Evolutionary conservation across 352 stramenopile species (phyloP), one percentile per base, ranked within the genome.

Genomic region (Globisporangium viniferum): DNA sequence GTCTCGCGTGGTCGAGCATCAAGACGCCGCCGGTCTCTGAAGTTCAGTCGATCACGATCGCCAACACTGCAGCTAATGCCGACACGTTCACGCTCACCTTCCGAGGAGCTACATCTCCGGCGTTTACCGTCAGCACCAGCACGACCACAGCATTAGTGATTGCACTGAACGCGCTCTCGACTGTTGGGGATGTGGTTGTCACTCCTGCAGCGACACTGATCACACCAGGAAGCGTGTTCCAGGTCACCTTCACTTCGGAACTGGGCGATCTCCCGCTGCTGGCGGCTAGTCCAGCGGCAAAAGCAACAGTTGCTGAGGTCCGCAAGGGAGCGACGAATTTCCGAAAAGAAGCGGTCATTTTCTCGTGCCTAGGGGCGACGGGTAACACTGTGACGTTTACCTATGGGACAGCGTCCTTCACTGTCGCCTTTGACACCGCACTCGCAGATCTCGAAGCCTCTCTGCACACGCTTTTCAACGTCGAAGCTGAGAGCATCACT

Each of bases 341-440:
- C 62, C 79, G 81, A 14, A 93, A 93, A 66, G 80, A 91, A 64
- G 70, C 89, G 27, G 39, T 84, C 0, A 78, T 91, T 10, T 89
- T 93, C 59, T 73, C 70, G 20, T 91, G 84, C 55, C 35, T 70
- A 2, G 82, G 79, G 5, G 73, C 66, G 0, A 53, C 70, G 1
- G 80, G 76, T 5, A 22, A 51, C 0, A 67, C 39, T 1, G 78
- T 93, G 18, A 66, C 10, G 9, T 85, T 93, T 24, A 61, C 64
- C 0, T 74, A 69, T 24, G 75, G 73, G 0, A n/a, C 56, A 4
- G 22, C 44, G 0, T 33, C 48, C 0, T 51, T 33, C 1, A 31
- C 55, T 15, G 35, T 83, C 12, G 64, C 71, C 3, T 77, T 79
- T 39, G 69, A 64, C 29, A 72, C 75, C 0, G 67, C 72, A 14